Evolutionary conservation across 371 early-diverging fungal genomes (phyloP).

Genomic region (Phascolomyces articulosus): DNA sequence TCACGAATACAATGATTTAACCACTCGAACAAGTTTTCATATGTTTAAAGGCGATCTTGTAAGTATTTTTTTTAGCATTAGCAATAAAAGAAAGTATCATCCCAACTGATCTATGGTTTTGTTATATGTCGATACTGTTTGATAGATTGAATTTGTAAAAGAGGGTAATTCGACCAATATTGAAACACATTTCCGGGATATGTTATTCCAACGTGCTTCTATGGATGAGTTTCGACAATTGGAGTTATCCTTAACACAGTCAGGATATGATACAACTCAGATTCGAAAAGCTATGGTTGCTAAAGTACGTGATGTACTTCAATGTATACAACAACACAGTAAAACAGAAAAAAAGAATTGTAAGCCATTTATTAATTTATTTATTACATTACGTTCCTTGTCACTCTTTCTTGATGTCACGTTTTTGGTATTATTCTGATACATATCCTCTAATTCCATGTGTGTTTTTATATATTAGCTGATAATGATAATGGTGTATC

Average conservation of each 20-base stretch:
- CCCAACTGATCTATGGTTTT: background rate
- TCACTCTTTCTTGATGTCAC: too few species aligned
- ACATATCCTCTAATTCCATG: too few species aligned
- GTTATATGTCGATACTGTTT: background rate
- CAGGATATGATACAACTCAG: conserved; percentile 51
- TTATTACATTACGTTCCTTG: too few species aligned
- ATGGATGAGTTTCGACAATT: conserved; percentile 72
- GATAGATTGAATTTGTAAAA: conserved; percentile 63
- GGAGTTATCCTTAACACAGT: conserved; percentile 44
- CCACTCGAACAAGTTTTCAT: conserved; percentile 59
- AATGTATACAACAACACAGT: conserved; percentile 62
- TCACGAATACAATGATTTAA: conserved; percentile 75
- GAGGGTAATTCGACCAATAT: conserved; percentile 63
- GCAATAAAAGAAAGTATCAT: too few species aligned
- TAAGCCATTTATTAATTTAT: too few species aligned
- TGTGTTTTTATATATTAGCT: background rate
- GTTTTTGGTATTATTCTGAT: too few species aligned
- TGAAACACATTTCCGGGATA: conserved; percentile 65
- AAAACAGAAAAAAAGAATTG: conserved; percentile 18
- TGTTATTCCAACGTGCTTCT: conserved; percentile 77
- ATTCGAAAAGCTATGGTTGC: conserved; percentile 72
- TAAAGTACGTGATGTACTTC: conserved; percentile 68
- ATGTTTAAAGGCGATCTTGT: conserved; percentile 63
- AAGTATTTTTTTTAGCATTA: background rate
- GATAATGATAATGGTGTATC: background rate